phyloP scores from a whole-genome alignment of 2,329 filamentous ascomycete species.

The Arthrobotrys conoides region DNA sequence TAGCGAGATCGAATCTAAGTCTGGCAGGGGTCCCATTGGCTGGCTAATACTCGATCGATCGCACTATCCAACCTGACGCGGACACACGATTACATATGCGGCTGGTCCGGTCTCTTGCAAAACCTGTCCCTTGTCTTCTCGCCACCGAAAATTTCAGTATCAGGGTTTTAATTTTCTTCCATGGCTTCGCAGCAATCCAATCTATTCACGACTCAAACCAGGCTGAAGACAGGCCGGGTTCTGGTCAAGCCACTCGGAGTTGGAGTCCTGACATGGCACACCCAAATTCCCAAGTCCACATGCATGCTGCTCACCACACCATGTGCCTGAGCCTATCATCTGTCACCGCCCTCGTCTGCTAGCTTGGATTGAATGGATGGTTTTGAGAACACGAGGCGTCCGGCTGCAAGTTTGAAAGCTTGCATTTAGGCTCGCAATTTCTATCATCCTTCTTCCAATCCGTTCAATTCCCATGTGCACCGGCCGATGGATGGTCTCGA shows the following conservation, averaged over 20 bases:
- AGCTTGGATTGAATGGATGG: background rate
- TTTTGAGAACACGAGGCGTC: constrained; percentile 13
- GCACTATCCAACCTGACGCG: constrained; percentile 21
- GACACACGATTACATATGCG: constrained; percentile 36
- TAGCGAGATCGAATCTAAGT: constrained; percentile 54
- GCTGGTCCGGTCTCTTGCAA: constrained; percentile 26
- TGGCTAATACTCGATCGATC: constrained; percentile 47
- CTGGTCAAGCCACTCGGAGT: constrained; percentile 25
- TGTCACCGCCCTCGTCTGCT: constrained; percentile 19
- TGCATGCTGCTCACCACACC: constrained; percentile 5
- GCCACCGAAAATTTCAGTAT: constrained; percentile 17
- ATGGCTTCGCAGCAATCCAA: constrained; percentile 25
- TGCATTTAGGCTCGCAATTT: constrained; percentile 15
- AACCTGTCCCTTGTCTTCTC: constrained; percentile 7
- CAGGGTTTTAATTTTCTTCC: background rate
- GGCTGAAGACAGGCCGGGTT: constrained; percentile 14
- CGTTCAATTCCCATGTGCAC: constrained; percentile 2
- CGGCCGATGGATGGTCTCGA: constrained; percentile 23
- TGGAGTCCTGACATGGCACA: constrained; percentile 4
- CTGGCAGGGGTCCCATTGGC: constrained; percentile 10
- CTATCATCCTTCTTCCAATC: constrained; percentile 3
- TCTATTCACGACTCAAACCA: constrained; percentile 12
- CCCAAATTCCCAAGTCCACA: constrained; percentile 29
- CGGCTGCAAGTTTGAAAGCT: constrained; percentile 23
- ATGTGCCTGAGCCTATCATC: constrained; percentile 21